phyloP scores from a whole-genome alignment of 345 rosid species.

The Euphorbia tirucalli region DNA sequence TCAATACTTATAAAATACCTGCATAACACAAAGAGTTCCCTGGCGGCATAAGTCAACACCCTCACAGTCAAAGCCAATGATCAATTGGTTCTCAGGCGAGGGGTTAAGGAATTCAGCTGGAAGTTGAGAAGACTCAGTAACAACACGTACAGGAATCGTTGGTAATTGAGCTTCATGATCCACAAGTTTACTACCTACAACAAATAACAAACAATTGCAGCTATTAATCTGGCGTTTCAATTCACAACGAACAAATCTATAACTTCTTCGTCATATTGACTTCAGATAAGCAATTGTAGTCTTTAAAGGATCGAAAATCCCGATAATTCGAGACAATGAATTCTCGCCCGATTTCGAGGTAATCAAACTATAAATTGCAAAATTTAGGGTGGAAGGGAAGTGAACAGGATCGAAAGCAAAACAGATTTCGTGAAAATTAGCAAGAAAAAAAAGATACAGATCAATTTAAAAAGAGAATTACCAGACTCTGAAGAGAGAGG shows the following conservation, averaged over 20 bases:
- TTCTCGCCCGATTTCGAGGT: neutral
- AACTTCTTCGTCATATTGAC: neutral
- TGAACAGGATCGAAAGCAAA: neutral
- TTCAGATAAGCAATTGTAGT: too few relatives aligned
- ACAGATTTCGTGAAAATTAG: too few relatives aligned
- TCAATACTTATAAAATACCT: slow-evolving; percentile 40
- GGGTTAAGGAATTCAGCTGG: slow-evolving; percentile 81
- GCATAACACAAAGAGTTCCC: slow-evolving; percentile 89
- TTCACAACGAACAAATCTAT: neutral
- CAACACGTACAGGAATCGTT: slow-evolving; percentile 60
- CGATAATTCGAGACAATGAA: neutral
- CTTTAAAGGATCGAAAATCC: neutral
- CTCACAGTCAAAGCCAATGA: slow-evolving; percentile 89
- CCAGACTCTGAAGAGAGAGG: slow-evolving; percentile 52
- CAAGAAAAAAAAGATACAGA: neutral
- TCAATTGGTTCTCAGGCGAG: slow-evolving; percentile 49
- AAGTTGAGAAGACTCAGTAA: slow-evolving; percentile 66
- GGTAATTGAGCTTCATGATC: slow-evolving; percentile 42
- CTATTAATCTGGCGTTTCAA: neutral
- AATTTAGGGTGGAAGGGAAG: neutral
- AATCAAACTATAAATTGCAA: slow-evolving; percentile 12
- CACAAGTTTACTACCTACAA: slow-evolving; percentile 41
- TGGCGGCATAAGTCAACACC: slow-evolving; percentile 84
- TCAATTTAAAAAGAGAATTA: slow-evolving; percentile 1
- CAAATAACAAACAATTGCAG: neutral